Base-by-base conservation (phyloP, 176 grass and related monocot genomes). In the Puccinellia tenuiflora region DNA sequence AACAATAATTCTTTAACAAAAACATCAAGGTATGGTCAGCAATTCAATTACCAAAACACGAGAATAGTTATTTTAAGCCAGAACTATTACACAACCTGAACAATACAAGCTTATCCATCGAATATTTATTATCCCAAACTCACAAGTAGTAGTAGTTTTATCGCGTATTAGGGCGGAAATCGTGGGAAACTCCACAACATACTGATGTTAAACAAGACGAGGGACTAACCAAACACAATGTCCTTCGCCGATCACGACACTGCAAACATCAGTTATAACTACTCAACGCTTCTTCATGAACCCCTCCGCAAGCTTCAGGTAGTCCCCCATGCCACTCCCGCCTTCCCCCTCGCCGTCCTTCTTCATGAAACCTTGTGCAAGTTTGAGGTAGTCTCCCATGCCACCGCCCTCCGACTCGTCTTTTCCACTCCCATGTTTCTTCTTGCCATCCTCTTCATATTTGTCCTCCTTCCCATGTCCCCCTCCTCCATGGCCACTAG, bases 201-300 rank as follows among this genome's bases (percentile, higher is more conserved):
- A 20, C 13, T 30, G 56, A 55, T 60, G 43, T 68, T 79, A 30
- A 79, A 67, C 75, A 75, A 35, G 68, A 64, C 4, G 1, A 74
- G 29, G 40, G 30, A 75, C 84, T 87, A 84, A 87, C 88, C 88
- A 87, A 86, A 79, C 75, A 86, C 79, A 79, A 43, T 3, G 52
- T 53, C 18, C 52, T 81, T 76, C 13, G 25, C 3, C 11, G 60
- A 68, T 50, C 60, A 70, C 59, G 6, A n/a, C 18, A 52, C 2
- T 6, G 17, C 29, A 26, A 84, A 61, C 20, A 86, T 64, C 38
- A 72, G 34, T 46, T 22, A 6, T 46, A 53, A 31, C 71, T 93
- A 31, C 71, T 93, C 88, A 97, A 26, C 83, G 84, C 81, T 97
- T 97, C 86, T 92, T 92, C 86, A 97, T 79, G 86, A 97, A 93